phyloP scores from a whole-genome alignment of 2,329 filamentous ascomycete genomes.

The Fusarium stilboides region DNA sequence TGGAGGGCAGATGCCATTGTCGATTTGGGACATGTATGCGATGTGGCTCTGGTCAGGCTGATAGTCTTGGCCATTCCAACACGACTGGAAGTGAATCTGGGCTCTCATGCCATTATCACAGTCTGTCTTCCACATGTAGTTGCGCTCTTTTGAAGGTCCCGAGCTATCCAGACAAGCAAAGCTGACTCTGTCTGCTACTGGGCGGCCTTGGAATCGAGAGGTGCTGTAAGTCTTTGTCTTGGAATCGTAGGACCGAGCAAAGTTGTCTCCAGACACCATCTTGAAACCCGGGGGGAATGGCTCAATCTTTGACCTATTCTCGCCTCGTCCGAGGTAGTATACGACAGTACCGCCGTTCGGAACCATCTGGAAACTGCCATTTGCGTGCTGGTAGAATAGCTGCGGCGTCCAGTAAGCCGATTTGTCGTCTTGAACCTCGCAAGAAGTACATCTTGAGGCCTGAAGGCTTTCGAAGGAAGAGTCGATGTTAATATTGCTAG shows the following conservation, averaged over 20 bases:
- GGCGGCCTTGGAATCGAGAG: slow-evolving; percentile 25
- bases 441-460: slow-evolving; percentile 44
- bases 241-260: slow-evolving; percentile 33
- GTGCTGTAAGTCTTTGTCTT: slow-evolving; percentile 43
- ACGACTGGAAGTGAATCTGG: slow-evolving; percentile 46
- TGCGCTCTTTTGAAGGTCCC: slow-evolving; percentile 36
- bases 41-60: slow-evolving; percentile 44
- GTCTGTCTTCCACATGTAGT: slow-evolving; percentile 44
- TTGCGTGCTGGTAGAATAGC: slow-evolving; percentile 42
- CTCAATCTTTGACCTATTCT: slow-evolving; percentile 44
- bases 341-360: slow-evolving; percentile 44
- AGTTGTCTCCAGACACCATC: slow-evolving; percentile 42
- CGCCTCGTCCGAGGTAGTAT: slow-evolving; percentile 46
- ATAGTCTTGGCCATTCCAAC: slow-evolving; percentile 46
- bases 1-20: slow-evolving; percentile 45
- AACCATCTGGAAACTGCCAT: slow-evolving; percentile 45
- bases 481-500: slow-evolving; percentile 41
- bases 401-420: slow-evolving; percentile 48
- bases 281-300: slow-evolving; percentile 45
- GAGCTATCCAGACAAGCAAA: slow-evolving; percentile 47
- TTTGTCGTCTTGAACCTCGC: slow-evolving; percentile 45
- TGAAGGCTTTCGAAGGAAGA: slow-evolving; percentile 37
- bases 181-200: slow-evolving; percentile 42
- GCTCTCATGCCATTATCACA: slow-evolving; percentile 47
- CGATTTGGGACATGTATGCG: slow-evolving; percentile 45